Percentiles rank a stretch among this genome's conserved stretches.
Conservation (phyloP, 495 filamentous ascomycete genomes). For the Xylaria palmicola region DNA sequence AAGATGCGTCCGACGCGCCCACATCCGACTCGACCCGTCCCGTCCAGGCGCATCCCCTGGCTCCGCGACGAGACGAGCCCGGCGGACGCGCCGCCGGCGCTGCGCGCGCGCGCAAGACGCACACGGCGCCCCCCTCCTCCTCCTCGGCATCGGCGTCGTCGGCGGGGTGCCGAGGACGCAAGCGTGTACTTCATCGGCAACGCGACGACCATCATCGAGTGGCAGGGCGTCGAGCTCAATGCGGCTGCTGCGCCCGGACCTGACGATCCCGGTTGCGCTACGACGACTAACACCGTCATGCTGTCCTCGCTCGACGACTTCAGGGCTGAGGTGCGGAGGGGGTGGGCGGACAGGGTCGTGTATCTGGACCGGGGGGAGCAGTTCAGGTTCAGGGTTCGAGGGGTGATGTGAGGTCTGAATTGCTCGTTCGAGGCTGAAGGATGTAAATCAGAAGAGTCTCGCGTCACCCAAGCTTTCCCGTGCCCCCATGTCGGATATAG, state of each 20-base stretch:
- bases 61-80: conserved; percentile 23
- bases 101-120: conserved; percentile 20
- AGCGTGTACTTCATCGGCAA: conserved; percentile 61
- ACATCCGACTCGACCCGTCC: conserved; percentile 27
- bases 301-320: conserved; percentile 61
- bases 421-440: no score
- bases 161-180: conserved; percentile 22
- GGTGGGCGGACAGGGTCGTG: conserved; percentile 53
- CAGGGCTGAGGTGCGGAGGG: conserved; percentile 49
- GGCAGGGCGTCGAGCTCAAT: conserved; percentile 62
- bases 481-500: no score
- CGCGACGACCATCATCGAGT: conserved; percentile 66
- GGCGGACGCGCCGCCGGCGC: conserved; percentile 13
- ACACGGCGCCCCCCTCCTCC: conserved; percentile 5
- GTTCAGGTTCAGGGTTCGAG: conserved; percentile 54
- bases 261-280: conserved; percentile 71
- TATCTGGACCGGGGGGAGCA: conserved; percentile 62
- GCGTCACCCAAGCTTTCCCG: no score
- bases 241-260: conserved; percentile 57
- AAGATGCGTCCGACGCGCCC: conserved; percentile 25
- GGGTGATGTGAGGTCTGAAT: not conserved
- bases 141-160: not conserved
- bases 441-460: no score
- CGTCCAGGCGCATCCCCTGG: conserved; percentile 24
- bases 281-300: conserved; percentile 67